Percentiles rank a stretch among this genome's conserved stretches.
These are phyloP conservation scores for Gastrodia elata DNA, from an alignment of 106 monocot species.

Conservation along the genomic window DNA sequence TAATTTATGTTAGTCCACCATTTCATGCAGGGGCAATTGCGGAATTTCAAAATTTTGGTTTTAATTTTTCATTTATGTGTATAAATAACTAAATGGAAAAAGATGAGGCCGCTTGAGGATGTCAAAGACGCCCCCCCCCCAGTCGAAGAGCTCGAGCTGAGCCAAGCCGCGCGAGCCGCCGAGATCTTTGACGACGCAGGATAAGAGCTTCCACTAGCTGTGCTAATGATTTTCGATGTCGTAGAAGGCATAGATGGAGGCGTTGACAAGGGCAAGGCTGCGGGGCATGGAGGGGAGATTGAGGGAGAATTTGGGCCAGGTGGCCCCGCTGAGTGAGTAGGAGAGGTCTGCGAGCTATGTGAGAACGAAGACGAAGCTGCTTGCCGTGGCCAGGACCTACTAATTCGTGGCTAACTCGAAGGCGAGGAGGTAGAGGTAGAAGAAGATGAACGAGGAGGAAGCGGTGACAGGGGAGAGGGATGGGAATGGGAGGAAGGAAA, in stretches of 20 bases:
- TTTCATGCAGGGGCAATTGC: too few relatives aligned
- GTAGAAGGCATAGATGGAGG: conserved; percentile 48
- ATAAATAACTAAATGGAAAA: too few relatives aligned
- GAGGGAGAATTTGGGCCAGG: conserved; percentile 78
- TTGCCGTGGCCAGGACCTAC: conserved; percentile 20
- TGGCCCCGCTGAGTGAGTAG: conserved; percentile 31
- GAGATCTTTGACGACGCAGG: conserved; percentile 40
- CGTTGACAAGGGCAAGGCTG: conserved; percentile 47
- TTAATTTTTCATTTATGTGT: too few relatives aligned
- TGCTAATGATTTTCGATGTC: conserved; percentile 84
- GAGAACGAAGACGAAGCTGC: conserved; percentile 63
- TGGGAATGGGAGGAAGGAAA: conserved; percentile 32
- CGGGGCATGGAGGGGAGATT: conserved; percentile 84
- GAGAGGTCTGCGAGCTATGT: conserved; percentile 80
- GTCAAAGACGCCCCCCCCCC: conserved; percentile 90
- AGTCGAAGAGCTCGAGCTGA: conserved; percentile 50
- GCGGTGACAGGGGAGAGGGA: conserved; percentile 35
- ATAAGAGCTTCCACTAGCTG: conserved; percentile 95
- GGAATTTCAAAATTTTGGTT: too few relatives aligned
- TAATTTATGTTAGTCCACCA: too few relatives aligned
- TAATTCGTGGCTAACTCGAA: conserved; percentile 86
- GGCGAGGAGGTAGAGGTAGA: conserved; percentile 35
- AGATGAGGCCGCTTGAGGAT: conserved; percentile 76
- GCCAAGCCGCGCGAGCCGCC: conserved; percentile 41
- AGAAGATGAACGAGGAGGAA: conserved; percentile 34